Base-by-base conservation (phyloP, 176 grass and related monocot genomes). In the Oryza meridionalis region DNA sequence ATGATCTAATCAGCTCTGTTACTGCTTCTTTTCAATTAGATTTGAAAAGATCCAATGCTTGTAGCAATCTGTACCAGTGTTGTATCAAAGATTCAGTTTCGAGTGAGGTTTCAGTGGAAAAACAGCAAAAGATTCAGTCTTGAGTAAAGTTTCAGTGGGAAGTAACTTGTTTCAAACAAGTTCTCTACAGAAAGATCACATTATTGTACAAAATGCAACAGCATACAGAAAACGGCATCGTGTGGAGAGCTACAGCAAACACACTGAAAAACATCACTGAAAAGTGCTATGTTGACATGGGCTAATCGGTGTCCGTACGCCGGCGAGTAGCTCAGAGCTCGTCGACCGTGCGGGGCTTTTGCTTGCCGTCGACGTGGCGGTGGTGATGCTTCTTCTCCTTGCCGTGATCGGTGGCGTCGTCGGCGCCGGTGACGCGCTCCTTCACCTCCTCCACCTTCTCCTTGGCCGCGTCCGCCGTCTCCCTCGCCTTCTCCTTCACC, bases 301-400 rank as follows among this genome's bases (percentile, higher is more conserved):
- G 13, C 2, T 3, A 45, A 22, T 40, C 38, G 38, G 15, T 51
- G 13, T 4, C 13, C 5, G 13, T n/a, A 16, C 0, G 32, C 46
- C 21, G 17, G 47, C 40, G 40, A 13, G 13, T 25, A 4, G 62
- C 46, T 94, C 72, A 94, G 45, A 94, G 89, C 89, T 94, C 90
- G 25, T 91, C 92, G 11, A 26, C 86, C 11, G 32, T 86, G 53
- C 69, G 73, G 50, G 78, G 59, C 70, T 53, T 86, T 80, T 50
- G 47, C 47, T 50, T 50, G 47, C 6, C 44, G 10, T 65, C 72
- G 7, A 0, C 29, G 2, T 31, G 3, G 62, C 6, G 51, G 51
- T 21, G 51, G 17, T 21, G 16, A 19, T 55, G 51, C 38, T 40
- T 40, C 50, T 90, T 86, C 6, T 8, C 75, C 62, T 47, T 80